phyloP scores from a whole-genome alignment of 805 yeast species.

The Kodamaea nitidulidarum region DNA sequence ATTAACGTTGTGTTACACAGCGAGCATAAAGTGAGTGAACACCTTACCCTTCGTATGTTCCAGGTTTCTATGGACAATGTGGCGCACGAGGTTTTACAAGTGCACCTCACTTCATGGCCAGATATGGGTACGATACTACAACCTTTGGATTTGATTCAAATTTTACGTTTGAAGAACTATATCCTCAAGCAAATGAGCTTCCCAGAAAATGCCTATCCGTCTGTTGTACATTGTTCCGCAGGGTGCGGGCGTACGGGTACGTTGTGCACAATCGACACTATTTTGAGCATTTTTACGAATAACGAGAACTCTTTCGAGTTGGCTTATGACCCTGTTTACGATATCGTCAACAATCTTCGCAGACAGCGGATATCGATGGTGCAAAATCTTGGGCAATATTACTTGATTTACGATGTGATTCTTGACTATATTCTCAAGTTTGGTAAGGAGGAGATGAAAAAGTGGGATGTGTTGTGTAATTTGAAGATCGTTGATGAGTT shows the following conservation, averaged over 20 bases:
- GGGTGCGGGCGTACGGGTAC: slow-evolving; percentile 76
- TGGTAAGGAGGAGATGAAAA: slow-evolving; percentile 2
- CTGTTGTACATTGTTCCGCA: slow-evolving; percentile 61
- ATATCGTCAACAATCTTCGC: slow-evolving; percentile 45
- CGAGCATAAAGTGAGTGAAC: slow-evolving; percentile 6
- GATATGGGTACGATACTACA: slow-evolving; percentile 67
- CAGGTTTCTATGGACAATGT: slow-evolving; percentile 10
- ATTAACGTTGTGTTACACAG: slow-evolving; percentile 18
- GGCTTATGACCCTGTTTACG: slow-evolving; percentile 40
- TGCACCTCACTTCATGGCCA: slow-evolving; percentile 80
- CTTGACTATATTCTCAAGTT: slow-evolving; percentile 15
- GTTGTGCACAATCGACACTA: slow-evolving; percentile 34
- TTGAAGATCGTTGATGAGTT: slow-evolving; percentile 12
- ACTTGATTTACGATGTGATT: slow-evolving; percentile 44
- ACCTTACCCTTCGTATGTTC: slow-evolving; percentile 16
- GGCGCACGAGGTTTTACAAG: slow-evolving; percentile 55
- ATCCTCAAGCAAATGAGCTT: slow-evolving; percentile 11
- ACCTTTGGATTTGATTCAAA: slow-evolving; percentile 52
- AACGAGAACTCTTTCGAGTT: slow-evolving; percentile 13
- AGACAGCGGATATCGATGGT: slow-evolving; percentile 56
- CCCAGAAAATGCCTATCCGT: slow-evolving; percentile 9
- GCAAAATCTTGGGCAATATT: slow-evolving; percentile 52
- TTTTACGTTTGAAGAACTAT: slow-evolving; percentile 31
- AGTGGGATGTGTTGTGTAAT: slow-evolving; percentile 10
- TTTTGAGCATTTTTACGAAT: slow-evolving; percentile 20